These are phyloP conservation scores for Leccinum subgranulosum DNA, from an alignment of 768 basidiomycete genomes.

Conservation along the genomic window DNA sequence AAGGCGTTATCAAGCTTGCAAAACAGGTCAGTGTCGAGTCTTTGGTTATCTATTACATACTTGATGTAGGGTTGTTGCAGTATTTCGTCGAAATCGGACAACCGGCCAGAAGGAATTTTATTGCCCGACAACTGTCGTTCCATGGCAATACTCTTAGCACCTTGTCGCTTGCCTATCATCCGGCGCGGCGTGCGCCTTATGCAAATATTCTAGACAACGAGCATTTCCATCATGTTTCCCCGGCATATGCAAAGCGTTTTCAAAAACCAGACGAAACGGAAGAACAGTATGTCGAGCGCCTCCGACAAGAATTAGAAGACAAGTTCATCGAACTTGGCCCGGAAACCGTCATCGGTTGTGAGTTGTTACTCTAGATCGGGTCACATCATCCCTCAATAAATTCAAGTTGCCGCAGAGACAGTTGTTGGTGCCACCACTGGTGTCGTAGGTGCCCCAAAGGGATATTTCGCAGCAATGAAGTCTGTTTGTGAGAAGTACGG, in stretches of 20 bases:
- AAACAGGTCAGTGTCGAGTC: slow-evolving; percentile 52
- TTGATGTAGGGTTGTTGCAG: slow-evolving; percentile 34
- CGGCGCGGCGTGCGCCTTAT: slow-evolving; percentile 66
- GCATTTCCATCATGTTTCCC: slow-evolving; percentile 82
- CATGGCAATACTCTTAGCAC: slow-evolving; percentile 83
- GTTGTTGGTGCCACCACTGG: slow-evolving; percentile 87
- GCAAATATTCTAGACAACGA: slow-evolving; percentile 58
- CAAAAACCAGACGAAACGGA: slow-evolving; percentile 65
- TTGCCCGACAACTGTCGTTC: slow-evolving; percentile 74
- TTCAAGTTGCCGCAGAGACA: slow-evolving; percentile 74
- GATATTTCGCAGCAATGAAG: slow-evolving; percentile 85
- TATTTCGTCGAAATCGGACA: slow-evolving; percentile 73
- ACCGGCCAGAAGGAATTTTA: slow-evolving; percentile 69
- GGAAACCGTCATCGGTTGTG: slow-evolving; percentile 79
- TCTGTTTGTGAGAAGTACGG: slow-evolving; percentile 75
- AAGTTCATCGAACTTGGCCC: slow-evolving; percentile 83
- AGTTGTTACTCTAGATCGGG: slow-evolving; percentile 23
- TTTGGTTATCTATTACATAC: background rate
- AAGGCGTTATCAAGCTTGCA: slow-evolving; percentile 77
- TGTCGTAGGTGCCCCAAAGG: slow-evolving; percentile 70
- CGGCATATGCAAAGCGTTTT: slow-evolving; percentile 84
- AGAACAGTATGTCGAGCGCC: slow-evolving; percentile 74
- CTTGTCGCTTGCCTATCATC: slow-evolving; percentile 65
- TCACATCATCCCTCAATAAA: background rate
- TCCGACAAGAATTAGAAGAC: slow-evolving; percentile 77